Base-by-base conservation (phyloP, 441 rosid genomes). In the Populus trichocarpa region DNA sequence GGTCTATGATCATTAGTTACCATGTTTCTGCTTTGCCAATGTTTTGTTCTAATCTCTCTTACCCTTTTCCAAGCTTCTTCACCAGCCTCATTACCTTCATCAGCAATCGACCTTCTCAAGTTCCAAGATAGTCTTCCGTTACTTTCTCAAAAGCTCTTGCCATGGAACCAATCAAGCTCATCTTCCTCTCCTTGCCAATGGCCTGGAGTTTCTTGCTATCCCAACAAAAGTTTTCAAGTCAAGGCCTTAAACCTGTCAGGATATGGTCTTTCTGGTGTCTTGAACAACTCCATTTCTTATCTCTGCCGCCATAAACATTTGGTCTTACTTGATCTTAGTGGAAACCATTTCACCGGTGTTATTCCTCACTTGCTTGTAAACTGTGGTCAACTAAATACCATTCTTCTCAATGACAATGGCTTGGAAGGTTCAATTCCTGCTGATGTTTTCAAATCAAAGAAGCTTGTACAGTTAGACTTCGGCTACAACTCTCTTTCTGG, bases 231-330 rank as follows among this genome's bases (percentile, higher is more conserved):
- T 63, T 76, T 79, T 46, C 77, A 67, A 40, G 78, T 84, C 76
- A 84, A 76, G 76, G 78, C 88, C 72, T 82, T 86, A 35, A 84
- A 82, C 75, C 81, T 86, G 69, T 80, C 84, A 53, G 82, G 83
- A 36, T 76, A 73, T 70, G 85, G 85, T 65, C 76, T 86, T 71
- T 76, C 81, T 20, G 86, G 83, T 20, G 59, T 74, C 61, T 73
- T 84, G 23, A 82, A 76, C 75, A 33, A 74, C 78, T 75, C 83
- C 64, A 36, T 81, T 23, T 65, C 85, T 36, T 73, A 66, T 46
- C 78, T 84, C 70, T 86, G 89, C 72, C 85, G 57, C 28, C 84
- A 83, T 69, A 30, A 69, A 12, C 23, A 23, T 22, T 50, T 86
- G 78, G 32, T 53, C 23, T 83, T 82, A 33, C 83, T 84, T 74